A percentile compares a stretch with the other conserved stretches of the same genome.
These are phyloP conservation scores for Aegilops umbellulata DNA, from an alignment of 176 grass and related monocot species.

Conservation along the genomic window DNA sequence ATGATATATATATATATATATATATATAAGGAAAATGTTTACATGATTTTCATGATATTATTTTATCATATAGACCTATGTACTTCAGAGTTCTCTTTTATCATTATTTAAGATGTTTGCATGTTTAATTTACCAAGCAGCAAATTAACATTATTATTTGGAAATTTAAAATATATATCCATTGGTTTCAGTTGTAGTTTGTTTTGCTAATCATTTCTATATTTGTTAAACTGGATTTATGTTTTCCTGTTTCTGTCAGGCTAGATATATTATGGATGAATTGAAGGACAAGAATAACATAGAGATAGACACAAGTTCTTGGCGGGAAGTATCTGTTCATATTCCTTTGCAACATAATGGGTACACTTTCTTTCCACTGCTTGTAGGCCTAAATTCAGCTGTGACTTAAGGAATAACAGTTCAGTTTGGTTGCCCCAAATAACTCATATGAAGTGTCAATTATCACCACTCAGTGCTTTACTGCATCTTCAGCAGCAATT, in stretches of 20 bases:
- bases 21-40: not conserved
- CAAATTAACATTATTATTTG: conserved; percentile 5
- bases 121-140: not conserved
- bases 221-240: not conserved
- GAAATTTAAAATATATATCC: not conserved
- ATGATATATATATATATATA: not conserved
- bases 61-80: not conserved
- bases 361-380: conserved; percentile 32
- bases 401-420: not conserved
- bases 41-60: not conserved
- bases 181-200: not conserved
- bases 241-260: conserved; percentile 42
- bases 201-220: not conserved
- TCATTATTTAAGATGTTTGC: conserved; percentile 8
- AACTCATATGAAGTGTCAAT: conserved; percentile 13
- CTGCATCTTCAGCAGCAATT: conserved; percentile 3
- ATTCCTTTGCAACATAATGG: conserved; percentile 60
- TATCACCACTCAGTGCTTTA: not conserved
- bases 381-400: conserved; percentile 11
- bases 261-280: conserved; percentile 70
- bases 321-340: conserved; percentile 30
- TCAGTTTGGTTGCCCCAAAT: not conserved
- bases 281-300: conserved; percentile 66
- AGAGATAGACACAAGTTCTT: conserved; percentile 50
- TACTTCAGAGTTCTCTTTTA: not conserved